A percentile compares a stretch with the other conserved stretches of the same genome.
phyloP scores from a whole-genome alignment of 257 asterid genomes.

The Agastache rugosa region DNA sequence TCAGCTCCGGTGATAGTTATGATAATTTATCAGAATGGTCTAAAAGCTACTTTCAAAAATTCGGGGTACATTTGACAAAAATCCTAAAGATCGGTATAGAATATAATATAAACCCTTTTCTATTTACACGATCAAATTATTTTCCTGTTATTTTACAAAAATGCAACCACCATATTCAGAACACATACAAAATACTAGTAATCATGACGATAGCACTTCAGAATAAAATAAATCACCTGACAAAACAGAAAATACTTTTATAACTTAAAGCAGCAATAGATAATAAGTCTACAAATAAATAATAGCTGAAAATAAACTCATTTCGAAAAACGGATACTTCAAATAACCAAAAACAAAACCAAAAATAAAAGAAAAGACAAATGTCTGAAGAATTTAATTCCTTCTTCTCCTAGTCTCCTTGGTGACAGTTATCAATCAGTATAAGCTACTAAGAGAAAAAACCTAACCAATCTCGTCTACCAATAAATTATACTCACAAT shows the following conservation, averaged over 20 bases:
- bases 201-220: too few relatives aligned
- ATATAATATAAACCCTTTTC: too few relatives aligned
- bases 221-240: not conserved
- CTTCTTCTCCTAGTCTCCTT: not conserved
- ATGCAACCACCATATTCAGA: too few relatives aligned
- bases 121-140: too few relatives aligned
- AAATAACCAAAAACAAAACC: not conserved
- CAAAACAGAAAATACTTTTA: not conserved
- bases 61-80: too few relatives aligned
- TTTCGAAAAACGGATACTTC: slow-evolving; percentile 7
- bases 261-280: not conserved
- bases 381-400: slow-evolving; percentile 17
- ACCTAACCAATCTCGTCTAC: slow-evolving; percentile 32
- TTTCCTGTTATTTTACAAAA: too few relatives aligned
- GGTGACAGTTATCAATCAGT: slow-evolving; percentile 10
- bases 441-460: slow-evolving; percentile 31
- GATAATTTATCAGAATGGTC: too few relatives aligned
- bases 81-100: too few relatives aligned
- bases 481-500: slow-evolving; percentile 42
- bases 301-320: not conserved
- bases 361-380: slow-evolving; percentile 3
- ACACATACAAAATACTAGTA: too few relatives aligned
- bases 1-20: too few relatives aligned
- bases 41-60: too few relatives aligned
- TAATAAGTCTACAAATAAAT: not conserved